Percentiles rank a stretch among this genome's conserved stretches.
Evolutionary conservation across 495 filamentous ascomycete species (phyloP).

Genomic region (Collariella sp.): DNA sequence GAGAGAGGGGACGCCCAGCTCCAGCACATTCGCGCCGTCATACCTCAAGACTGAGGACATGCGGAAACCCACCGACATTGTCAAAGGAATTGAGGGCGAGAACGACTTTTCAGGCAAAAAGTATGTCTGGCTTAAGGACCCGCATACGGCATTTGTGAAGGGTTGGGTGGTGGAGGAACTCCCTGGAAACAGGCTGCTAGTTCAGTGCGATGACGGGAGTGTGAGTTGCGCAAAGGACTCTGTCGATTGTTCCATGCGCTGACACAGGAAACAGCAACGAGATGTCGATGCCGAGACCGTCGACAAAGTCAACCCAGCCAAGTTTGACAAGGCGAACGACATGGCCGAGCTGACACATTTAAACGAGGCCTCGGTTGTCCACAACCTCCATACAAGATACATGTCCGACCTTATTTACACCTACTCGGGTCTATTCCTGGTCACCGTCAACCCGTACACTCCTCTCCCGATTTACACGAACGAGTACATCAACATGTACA

Average conservation of each 20-base stretch:
- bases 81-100: conserved; percentile 78
- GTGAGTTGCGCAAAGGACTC: conserved; percentile 41
- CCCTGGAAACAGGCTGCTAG: conserved; percentile 55
- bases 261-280: conserved; percentile 56
- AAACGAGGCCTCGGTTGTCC: conserved; percentile 95
- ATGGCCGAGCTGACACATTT: conserved; percentile 98
- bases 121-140: conserved; percentile 93
- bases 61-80: conserved; percentile 54
- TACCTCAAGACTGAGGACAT: conserved; percentile 85
- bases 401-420: conserved; percentile 97
- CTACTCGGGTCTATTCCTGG: conserved; percentile 94
- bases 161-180: conserved; percentile 85
- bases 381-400: conserved; percentile 91
- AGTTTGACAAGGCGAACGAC: conserved; percentile 98
- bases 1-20: conserved; percentile 40
- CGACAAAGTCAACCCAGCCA: conserved; percentile 98
- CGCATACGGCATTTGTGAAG: conserved; percentile 78
- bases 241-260: conserved; percentile 7
- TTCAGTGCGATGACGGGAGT: conserved; percentile 90
- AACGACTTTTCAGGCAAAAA: conserved; percentile 98
- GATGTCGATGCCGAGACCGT: conserved; percentile 75
- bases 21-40: conserved; percentile 84
- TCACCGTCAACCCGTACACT: conserved; percentile 96
- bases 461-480: conserved; percentile 90
- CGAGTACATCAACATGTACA: conserved; percentile 96